These are phyloP conservation scores for Russula sp. DNA, from an alignment of 768 basidiomycete genomes.

Conservation along the genomic window DNA sequence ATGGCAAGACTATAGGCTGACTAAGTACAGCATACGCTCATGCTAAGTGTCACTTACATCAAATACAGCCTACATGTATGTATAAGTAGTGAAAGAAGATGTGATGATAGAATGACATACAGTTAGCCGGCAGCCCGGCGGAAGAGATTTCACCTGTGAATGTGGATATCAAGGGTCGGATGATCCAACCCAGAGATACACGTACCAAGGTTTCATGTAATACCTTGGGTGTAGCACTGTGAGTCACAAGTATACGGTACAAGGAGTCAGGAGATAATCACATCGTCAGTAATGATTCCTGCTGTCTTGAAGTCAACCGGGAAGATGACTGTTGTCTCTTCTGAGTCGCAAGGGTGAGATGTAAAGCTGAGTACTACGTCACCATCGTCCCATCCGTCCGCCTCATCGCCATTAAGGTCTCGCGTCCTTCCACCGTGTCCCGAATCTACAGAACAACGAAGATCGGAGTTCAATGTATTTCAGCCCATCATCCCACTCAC, in stretches of 20 bases:
- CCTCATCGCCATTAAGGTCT: slow-evolving; percentile 78
- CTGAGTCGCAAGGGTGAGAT: not conserved
- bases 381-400: slow-evolving; percentile 81
- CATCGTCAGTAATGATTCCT: slow-evolving; percentile 87
- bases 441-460: slow-evolving; percentile 47
- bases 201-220: slow-evolving; percentile 76
- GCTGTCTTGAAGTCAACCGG: slow-evolving; percentile 62
- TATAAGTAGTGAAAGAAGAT: not conserved
- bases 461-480: not conserved
- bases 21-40: not conserved
- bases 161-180: not conserved
- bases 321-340: slow-evolving; percentile 58
- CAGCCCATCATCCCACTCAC: slow-evolving; percentile 33
- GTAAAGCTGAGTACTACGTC: not conserved
- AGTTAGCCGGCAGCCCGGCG: slow-evolving; percentile 83
- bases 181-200: not conserved
- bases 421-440: slow-evolving; percentile 92
- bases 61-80: slow-evolving; percentile 24
- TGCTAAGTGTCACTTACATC: slow-evolving; percentile 22
- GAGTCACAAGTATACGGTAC: not conserved
- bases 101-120: slow-evolving; percentile 35
- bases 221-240: slow-evolving; percentile 31
- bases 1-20: slow-evolving; percentile 59
- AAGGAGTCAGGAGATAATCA: slow-evolving; percentile 32
- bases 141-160: slow-evolving; percentile 47